A percentile compares a stretch with the other conserved stretches of the same genome.
Evolutionary conservation across 2,329 filamentous ascomycete species (phyloP).

Genomic region (Aspergillus phoenicis): DNA sequence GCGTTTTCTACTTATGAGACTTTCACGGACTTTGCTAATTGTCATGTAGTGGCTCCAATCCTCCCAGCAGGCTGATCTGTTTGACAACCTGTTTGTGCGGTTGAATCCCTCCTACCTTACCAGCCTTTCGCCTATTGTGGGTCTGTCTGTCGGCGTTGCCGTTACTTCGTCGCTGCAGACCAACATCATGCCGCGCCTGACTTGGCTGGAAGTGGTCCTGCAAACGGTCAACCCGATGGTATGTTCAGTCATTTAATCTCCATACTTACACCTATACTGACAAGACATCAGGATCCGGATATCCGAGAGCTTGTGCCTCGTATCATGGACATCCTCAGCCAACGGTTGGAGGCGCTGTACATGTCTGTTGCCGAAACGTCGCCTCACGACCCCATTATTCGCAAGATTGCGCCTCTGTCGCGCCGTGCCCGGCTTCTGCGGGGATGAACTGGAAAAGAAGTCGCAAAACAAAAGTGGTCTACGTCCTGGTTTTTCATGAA

Average conservation of each 20-base stretch:
- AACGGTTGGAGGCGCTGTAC: conserved; percentile 60
- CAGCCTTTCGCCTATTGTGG: conserved; percentile 59
- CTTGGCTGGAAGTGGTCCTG: conserved; percentile 62
- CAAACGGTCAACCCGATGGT: conserved; percentile 57
- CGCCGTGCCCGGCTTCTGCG: conserved; percentile 45
- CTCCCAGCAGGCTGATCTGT: conserved; percentile 59
- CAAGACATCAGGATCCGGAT: conserved; percentile 50
- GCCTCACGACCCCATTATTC: conserved; percentile 55
- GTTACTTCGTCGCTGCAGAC: conserved; percentile 60
- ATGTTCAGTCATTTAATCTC: conserved; percentile 30
- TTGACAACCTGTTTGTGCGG: conserved; percentile 62
- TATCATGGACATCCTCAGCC: conserved; percentile 62
- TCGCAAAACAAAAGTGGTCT: not conserved
- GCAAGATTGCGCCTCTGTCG: conserved; percentile 52
- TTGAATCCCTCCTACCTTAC: conserved; percentile 60
- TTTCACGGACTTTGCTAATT: conserved; percentile 20
- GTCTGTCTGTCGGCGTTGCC: conserved; percentile 64
- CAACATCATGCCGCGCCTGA: conserved; percentile 57
- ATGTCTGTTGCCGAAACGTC: conserved; percentile 58
- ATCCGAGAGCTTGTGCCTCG: conserved; percentile 59
- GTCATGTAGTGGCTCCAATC: conserved; percentile 62
- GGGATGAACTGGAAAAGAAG: conserved; percentile 11
- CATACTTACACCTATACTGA: conserved; percentile 9
- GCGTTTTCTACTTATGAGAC: conserved; percentile 17
- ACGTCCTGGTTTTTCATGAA: conserved; percentile 1